Base-by-base conservation (phyloP, 106 monocot species). In the Amphibolis antarctica region DNA sequence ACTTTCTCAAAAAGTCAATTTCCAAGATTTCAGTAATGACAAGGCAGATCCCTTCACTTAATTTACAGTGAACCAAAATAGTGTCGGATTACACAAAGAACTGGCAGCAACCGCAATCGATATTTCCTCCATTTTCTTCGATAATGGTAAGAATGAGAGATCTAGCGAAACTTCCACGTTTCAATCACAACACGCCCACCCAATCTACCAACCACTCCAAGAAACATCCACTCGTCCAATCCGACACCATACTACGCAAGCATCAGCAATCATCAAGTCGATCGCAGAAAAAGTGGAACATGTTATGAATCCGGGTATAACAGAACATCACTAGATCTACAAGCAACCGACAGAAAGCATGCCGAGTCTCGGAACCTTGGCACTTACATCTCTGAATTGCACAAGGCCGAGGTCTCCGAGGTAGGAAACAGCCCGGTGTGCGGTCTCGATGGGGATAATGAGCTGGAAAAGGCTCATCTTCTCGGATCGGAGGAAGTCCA, bases 401-500 rank as follows among this genome's bases (percentile, higher is more conserved):
- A 94, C 66, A 59, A 94, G 77, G 42, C 94, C 94, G 63, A 89
- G 77, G 55, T 94, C 94, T 43, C 94, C 94, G 28, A 94, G 86
- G 73, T 94, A 89, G 13, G 89, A 68, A 63, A 89, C 55, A 18
- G 94, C 81, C 14, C 74, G 77, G 73, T 84, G 83, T 7, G 94
- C 81, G 54, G 81, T 77, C 74, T 94, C 94, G 44, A 84, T 81
- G 62, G 94, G 94, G 66, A 89, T 86, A 52, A 94, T 94, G 62
- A 94, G 79, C 75, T 94, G 94, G 53, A 86, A 81, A 71, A 86
- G 77, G 72, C 76, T 79, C 94, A 94, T 94, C 71, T 72, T 69
- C 83, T 94, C 94, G 27, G 94, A 94, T 36, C 94, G 81, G 42
- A 94, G 62, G 74, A 77, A 74, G 62, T 94, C 86, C 94, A 94